Base-by-base conservation (phyloP, 805 yeast genomes). In the Schwanniomyces polymorphus region DNA sequence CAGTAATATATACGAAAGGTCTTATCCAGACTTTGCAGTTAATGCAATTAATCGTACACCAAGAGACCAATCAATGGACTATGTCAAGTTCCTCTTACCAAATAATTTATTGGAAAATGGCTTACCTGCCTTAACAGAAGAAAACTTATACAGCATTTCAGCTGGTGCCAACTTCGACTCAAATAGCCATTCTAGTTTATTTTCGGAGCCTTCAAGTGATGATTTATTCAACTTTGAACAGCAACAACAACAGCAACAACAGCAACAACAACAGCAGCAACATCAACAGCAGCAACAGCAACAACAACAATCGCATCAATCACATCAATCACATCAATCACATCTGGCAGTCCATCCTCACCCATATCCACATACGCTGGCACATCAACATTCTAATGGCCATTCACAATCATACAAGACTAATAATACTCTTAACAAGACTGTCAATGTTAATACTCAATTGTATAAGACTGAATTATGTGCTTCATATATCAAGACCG, bases 391-490 rank as follows among this genome's bases (percentile, higher is more conserved):
- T 38, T 6, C 27, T 6, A 27, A 38, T 21, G 27, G 9, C 2
- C 27, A 17, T 28, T 16, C 43, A 14, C 28, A 21, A 16, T 33
- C 39, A 31, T 23, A 31, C 35, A 31, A 16, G 21, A 31, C 10
- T 16, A 16, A 29, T 9, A 37, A 37, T 17, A 27, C 29, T 25
- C 12, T 25, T 10, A 14, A 38, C 11, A 38, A 38, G 14, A 4
- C 41, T 5, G 8, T 18, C 5, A 53, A 59, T 34, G 63, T 78
- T 46, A 79, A 85, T 63, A 83, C 88, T 27, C 86, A 81, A 54
- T 75, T 91, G 34, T 91, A 89, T 79, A 91, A 91, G 70, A 91
- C 97, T 0, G 97, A 91, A 66, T 75, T 91, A 46, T 91, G 97
- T 66, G 86, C 84, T 34, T 85, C 91, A 23, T 91, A 77, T 63